Evolutionary conservation across 2,329 filamentous ascomycete species (phyloP), one percentile per base, ranked within the genome.

Genomic region (Nigrospora sphaerica): DNA sequence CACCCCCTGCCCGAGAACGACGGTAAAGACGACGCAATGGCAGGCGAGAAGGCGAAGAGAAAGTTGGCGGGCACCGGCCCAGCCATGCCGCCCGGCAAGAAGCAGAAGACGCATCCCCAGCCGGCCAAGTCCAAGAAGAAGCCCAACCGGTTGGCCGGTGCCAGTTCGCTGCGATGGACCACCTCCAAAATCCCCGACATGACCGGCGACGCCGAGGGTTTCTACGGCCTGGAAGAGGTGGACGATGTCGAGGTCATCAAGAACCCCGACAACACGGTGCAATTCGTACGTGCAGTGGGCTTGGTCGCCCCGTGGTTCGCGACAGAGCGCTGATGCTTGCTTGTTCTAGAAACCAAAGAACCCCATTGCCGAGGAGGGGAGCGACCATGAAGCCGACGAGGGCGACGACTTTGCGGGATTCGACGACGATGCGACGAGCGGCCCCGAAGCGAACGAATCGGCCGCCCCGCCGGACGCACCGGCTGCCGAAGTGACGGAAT

Each of bases 141-240:
- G 59, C 48, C 62, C 53, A 40, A 47, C 60, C 59, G 62, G 14
- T n/a, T 39, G 16, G 31, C 42, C 10, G 42, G 28, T 19, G 31
- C 42, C 33, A 45, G 47, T 32, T 41, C 73, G 2, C 65, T 85
- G 38, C 63, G 68, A 62, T 85, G 81, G 81, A 71, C 77, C 55
- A 64, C 71, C 35, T 71, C 77, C 12, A 72, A 80, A 17, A 80
- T 93, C 4, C 88, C 88, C 7, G 86, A 91, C 59, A 82, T 86
- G 60, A 74, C 91, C 56, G 83, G 92, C 39, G 88, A 96, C 67
- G 88, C 88, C n/a, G 90, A 95, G 53, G 93, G 93, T 0, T 96
- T 98, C 64, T 95, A 85, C 57, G 90, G 88, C 0, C 70, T 98
- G 2, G 90, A 98, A 59, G 91, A 97, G 58, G 85, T 97, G 40